These are phyloP conservation scores for Wolfiporia cocos DNA, from an alignment of 1,284 basidiomycete genomes.

Conservation along the genomic window DNA sequence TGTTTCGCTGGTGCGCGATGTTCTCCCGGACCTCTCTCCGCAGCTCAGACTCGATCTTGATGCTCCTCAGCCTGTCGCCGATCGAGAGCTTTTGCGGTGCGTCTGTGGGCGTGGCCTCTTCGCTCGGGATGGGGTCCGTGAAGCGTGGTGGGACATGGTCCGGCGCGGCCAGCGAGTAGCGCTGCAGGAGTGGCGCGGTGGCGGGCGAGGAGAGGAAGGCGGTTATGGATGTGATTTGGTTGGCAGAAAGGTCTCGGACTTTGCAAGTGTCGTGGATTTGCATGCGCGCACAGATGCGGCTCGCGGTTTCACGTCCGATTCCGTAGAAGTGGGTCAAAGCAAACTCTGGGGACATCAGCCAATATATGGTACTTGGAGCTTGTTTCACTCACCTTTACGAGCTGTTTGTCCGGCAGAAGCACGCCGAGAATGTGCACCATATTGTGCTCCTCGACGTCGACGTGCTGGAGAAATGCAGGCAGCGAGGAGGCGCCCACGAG, in stretches of 20 bases:
- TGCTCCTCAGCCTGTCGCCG: constrained; percentile 56
- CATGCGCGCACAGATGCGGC: constrained; percentile 81
- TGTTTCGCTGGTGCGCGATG: constrained; percentile 84
- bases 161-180: constrained; percentile 54
- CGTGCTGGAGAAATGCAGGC: not conserved
- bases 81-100: constrained; percentile 11
- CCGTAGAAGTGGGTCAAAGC: constrained; percentile 85
- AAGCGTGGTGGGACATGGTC: constrained; percentile 42
- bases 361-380: not conserved
- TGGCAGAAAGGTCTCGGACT: constrained; percentile 70
- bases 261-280: constrained; percentile 80
- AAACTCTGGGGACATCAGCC: constrained; percentile 43
- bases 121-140: constrained; percentile 35
- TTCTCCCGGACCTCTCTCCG: constrained; percentile 77
- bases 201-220: constrained; percentile 85
- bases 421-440: constrained; percentile 81
- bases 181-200: constrained; percentile 56
- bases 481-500: not conserved
- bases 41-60: constrained; percentile 83
- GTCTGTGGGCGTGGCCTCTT: constrained; percentile 2
- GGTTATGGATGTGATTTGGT: constrained; percentile 79
- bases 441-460: constrained; percentile 4
- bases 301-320: constrained; percentile 67
- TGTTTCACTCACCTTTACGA: constrained; percentile 49
- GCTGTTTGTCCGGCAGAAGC: constrained; percentile 61